Evolutionary conservation across 495 filamentous ascomycete genomes (phyloP), one percentile per base, ranked within the genome.

Genomic region (Aspergillus cristatus): DNA sequence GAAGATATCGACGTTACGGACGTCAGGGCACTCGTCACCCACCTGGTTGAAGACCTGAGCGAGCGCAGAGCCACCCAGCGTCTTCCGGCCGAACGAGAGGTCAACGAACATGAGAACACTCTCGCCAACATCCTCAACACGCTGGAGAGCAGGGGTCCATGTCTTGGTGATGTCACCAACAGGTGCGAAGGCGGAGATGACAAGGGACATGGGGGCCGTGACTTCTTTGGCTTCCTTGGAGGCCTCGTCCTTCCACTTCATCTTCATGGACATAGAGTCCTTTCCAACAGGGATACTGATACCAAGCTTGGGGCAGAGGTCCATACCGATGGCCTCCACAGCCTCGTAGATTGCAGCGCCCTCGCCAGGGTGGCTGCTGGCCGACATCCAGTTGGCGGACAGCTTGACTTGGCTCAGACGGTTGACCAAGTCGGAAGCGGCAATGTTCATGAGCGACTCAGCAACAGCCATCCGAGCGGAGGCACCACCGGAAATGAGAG

Each of bases 381-480:
- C 88, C 1, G 87, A 86, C 93, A 97, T 98, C 91, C 91, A 98
- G 62, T 98, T 97, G 8, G 93, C 91, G 2, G 87, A 95, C 11
- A 97, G 71, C 51, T 87, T 80, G 11, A 97, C 78, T 20, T 83
- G 75, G 43, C 72, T 72, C 30, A 97, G 63, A 20, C 83, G 76
- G 35, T 81, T 83, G 47, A 81, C 72, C 34, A 94, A 67, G 50
- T 94, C 81, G 2, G 91, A 84, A 20, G 91, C 90, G 13, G 81
- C 85, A 34, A 97, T 63, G 53, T 98, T 98, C 75, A 94, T 77
- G 28, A 98, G 68, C 29, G 84, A 84, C 62, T 98, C 91, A 4
- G 84, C 93, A 41, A 98, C 87, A 1, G 93, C 88, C 93, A 98
- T 97, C 14, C 86, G 74, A 6, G 91, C 86, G 16, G 91, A 96